Base-by-base conservation (phyloP, 1,284 basidiomycete species). In the Moniliella sp. region DNA sequence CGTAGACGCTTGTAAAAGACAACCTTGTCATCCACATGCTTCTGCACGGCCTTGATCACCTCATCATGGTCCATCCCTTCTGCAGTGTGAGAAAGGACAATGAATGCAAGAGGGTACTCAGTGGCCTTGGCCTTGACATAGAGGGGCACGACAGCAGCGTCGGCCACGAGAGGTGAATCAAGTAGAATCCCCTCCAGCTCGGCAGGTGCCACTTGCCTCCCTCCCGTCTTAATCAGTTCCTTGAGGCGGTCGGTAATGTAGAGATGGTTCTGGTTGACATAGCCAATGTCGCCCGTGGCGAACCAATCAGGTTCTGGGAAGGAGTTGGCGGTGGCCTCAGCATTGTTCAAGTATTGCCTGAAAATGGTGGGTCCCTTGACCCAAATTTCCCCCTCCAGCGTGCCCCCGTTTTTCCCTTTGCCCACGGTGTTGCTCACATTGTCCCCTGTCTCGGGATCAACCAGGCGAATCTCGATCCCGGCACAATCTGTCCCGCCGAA, bases 141-240 rank as follows among this genome's bases (percentile, higher is more conserved):
- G 2, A 80, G 57, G 2, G 76, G 71, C 4, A 83, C 73, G 8
- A 83, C 75, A 44, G 77, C 78, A 1, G 66, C 67, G 36, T 80
- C 74, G 1, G 65, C 36, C 0, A 82, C 72, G 43, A 75, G 75
- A 0, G 68, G 62, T 42, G 78, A 75, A 57, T 73, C 49, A 38
- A 83, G 65, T 17, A 83, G 62, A 55, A 76, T 75, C 0, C 76
- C 75, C 48, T 78, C 76, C 1, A 78, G 62, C 46, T 78, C 75
- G 4, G 43, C 46, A 0, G 46, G 48, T 4, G 48, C 43, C 0
- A 50, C 48, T 36, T 50, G 48, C 32, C 48, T 48, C 2, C 47
- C 46, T 31, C 36, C 40, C 25, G 40, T 37, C 15, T 40, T 42
- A 33, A 43, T 39, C 15, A 45, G 31, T 30, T 37, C 43, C 27